Evolutionary conservation across 108 stramenopile genomes (phyloP).

Genomic region (Fragilariopsis cylindrus): DNA sequence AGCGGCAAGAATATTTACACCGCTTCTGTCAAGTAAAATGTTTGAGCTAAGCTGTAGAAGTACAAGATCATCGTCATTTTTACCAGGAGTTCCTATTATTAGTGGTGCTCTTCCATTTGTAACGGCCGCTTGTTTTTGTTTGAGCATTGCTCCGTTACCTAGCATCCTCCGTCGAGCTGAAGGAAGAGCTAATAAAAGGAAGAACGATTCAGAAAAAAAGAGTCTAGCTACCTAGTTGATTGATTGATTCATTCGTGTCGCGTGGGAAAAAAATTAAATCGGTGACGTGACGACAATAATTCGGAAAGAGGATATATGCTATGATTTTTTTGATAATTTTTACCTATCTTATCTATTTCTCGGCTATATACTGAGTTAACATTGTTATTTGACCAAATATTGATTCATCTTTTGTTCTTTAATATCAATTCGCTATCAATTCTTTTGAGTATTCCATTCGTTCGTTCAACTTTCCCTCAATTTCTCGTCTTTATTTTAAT

Average conservation of each 20-base stretch:
- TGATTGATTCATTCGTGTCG: too few relatives aligned
- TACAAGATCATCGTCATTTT: neutral
- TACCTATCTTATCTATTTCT: too few relatives aligned
- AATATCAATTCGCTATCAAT: too few relatives aligned
- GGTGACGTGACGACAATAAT: too few relatives aligned
- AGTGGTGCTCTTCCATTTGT: slow-evolving; percentile 29
- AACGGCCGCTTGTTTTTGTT: slow-evolving; percentile 6
- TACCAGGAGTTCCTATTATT: neutral
- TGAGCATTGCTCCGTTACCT: slow-evolving; percentile 21
- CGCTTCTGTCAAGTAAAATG: slow-evolving; percentile 27
- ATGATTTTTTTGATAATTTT: too few relatives aligned
- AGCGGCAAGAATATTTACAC: slow-evolving; percentile 35
- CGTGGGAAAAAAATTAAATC: too few relatives aligned
- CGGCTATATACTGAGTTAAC: too few relatives aligned
- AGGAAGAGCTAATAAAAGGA: slow-evolving; percentile 1
- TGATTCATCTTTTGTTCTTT: too few relatives aligned
- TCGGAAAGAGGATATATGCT: too few relatives aligned
- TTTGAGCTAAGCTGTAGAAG: slow-evolving; percentile 26
- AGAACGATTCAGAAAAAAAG: neutral
- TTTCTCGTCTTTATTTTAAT: neutral
- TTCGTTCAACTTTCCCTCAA: too few relatives aligned
- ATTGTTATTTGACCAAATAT: too few relatives aligned
- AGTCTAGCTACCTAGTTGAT: neutral
- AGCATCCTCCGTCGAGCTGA: slow-evolving; percentile 13
- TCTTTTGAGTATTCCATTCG: too few relatives aligned